Evolutionary conservation across 2,329 filamentous ascomycete genomes (phyloP), one percentile per base, ranked within the genome.

Genomic region (Lasiodiplodia hormozganensis): DNA sequence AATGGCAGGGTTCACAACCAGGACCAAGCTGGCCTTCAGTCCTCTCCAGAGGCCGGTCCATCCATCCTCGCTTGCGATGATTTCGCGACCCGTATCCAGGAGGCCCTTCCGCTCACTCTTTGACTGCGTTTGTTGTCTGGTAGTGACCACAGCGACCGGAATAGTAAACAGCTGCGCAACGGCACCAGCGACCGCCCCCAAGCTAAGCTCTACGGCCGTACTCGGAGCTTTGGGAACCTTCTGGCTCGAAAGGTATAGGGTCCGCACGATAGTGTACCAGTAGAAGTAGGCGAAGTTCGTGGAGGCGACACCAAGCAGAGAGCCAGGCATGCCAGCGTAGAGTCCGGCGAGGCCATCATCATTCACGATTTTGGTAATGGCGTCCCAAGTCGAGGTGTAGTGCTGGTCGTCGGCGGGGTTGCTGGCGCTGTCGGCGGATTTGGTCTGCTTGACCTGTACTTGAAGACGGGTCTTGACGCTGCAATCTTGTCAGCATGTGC

Each of bases 201-300:
- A 85, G 1, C 89, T 87, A 68, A 99, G 85, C 81, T 99, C 96
- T 54, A 91, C 85, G 4, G 91, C 87, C 0, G 94, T 98, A 23
- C 92, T 90, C 2, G 94, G 93, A 31, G 90, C 78, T 72, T 86
- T 87, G 70, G 85, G 79, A 51, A 87, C 83, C 72, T 87, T 87
- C 73, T 82, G 82, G 28, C 85, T 85, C 21, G 83, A 81, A 72
- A 92, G 81, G 79, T 98, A 98, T 23, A 97, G 81, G 18, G 89
- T 89, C 71, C 96, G 89, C 38, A 97, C 93, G 34, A 96, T 83
- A 5, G 93, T 95, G 80, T 98, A 98, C 94, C 95, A 98, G 84
- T 99, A 99, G 80, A 99, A 99, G 83, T 99, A 99, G 75, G 96
- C 96, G 78, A 99, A 99, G 81, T 99, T 99, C 65, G 95, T 98